Conservation (phyloP, 2,329 filamentous ascomycete genomes). For the Rhynchosporium graminicola region DNA sequence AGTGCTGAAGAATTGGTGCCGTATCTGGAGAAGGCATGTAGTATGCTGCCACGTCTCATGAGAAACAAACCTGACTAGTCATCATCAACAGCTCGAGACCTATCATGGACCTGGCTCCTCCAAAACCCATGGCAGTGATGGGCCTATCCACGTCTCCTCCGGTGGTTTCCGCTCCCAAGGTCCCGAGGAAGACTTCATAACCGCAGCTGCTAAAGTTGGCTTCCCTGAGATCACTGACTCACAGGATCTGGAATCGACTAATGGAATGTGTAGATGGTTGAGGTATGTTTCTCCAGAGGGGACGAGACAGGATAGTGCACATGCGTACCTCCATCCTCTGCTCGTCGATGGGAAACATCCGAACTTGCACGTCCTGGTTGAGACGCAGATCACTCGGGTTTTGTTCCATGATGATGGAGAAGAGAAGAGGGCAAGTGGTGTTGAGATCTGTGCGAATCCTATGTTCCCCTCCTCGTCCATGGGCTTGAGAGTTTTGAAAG, state of each 20-base stretch:
- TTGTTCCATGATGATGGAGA: conserved; percentile 43
- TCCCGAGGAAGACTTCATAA: conserved; percentile 50
- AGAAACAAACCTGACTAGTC: background rate
- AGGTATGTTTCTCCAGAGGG: conserved; percentile 51
- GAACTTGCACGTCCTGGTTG: conserved; percentile 58
- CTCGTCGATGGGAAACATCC: conserved; percentile 49
- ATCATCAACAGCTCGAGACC: conserved; percentile 50
- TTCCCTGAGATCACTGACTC: conserved; percentile 53
- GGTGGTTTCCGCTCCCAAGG: conserved; percentile 46
- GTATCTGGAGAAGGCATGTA: conserved; percentile 5
- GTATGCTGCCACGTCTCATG: too few relatives aligned
- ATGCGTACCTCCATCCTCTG: conserved; percentile 52
- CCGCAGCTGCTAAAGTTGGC: conserved; percentile 48
- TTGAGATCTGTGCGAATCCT: background rate
- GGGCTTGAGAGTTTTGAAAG: conserved; percentile 29
- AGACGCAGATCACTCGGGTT: conserved; percentile 55
- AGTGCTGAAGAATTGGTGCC: conserved; percentile 6
- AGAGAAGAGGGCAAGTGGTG: background rate
- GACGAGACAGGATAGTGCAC: conserved; percentile 55
- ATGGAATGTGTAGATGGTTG: conserved; percentile 44
- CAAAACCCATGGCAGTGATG: conserved; percentile 50
- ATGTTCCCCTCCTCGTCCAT: background rate
- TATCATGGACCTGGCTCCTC: conserved; percentile 41
- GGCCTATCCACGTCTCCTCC: conserved; percentile 55
- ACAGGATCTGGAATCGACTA: conserved; percentile 46